A percentile compares a stretch with the other conserved stretches of the same genome.
Conservation (phyloP, 371 early-diverging fungal species). For the Mucor irregularis region DNA sequence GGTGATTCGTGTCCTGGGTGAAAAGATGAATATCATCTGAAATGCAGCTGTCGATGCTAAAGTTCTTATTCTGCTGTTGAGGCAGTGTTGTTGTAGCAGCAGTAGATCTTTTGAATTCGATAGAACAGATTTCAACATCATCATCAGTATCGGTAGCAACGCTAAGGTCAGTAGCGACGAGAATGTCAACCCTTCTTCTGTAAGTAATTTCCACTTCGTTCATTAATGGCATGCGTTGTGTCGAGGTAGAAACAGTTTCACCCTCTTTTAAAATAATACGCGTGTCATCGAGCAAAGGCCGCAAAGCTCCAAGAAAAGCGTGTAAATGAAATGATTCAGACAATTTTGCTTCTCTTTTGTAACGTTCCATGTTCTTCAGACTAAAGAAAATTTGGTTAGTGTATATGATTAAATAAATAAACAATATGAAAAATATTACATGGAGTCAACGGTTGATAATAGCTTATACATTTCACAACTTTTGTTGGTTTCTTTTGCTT, state of each 20-base stretch:
- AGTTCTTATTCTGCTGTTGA: constrained; percentile 18
- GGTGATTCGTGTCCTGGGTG: not conserved
- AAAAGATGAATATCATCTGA: constrained; percentile 11
- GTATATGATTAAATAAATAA: constrained; percentile 6
- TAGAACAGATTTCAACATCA: constrained; percentile 18
- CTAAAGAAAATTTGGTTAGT: constrained; percentile 11
- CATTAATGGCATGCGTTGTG: constrained; percentile 17
- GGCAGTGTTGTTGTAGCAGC: not conserved
- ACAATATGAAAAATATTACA: constrained; percentile 14
- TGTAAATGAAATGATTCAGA: constrained; percentile 12
- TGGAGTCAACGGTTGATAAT: constrained; percentile 13
- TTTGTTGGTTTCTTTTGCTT: constrained; percentile 14
- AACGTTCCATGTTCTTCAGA: constrained; percentile 13
- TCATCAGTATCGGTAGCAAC: constrained; percentile 3
- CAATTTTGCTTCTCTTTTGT: constrained; percentile 12
- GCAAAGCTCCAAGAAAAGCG: constrained; percentile 12
- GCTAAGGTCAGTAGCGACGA: constrained; percentile 12
- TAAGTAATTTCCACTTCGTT: constrained; percentile 15
- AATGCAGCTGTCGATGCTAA: constrained; percentile 15
- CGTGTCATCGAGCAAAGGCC: constrained; percentile 18
- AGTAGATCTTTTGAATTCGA: constrained; percentile 20
- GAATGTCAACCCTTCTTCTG: constrained; percentile 17
- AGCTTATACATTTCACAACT: constrained; percentile 12
- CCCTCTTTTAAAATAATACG: constrained; percentile 15
- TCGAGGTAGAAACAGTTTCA: constrained; percentile 10